Evolutionary conservation across 805 yeast genomes (phyloP), one percentile per base, ranked within the genome.

Genomic region (Saturnispora diversa): DNA sequence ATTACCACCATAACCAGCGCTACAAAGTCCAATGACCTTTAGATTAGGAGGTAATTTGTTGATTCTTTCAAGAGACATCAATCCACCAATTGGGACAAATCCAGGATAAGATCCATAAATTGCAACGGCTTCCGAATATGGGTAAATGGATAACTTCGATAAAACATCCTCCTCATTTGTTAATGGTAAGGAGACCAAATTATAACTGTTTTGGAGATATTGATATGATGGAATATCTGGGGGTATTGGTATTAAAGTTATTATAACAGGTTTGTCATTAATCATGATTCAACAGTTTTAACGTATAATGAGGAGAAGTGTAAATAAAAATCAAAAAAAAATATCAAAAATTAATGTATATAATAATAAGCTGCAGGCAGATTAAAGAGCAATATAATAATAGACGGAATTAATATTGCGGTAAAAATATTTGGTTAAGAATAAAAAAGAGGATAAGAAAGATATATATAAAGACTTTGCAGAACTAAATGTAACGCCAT

Each of bases 81-180:
- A 59, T 15, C 77, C 71, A 10, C 75, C 71, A 19, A 70, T 46
- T 24, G 59, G 52, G 13, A 59, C 44, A 47, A 74, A 65, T 25
- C 82, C 69, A 31, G 64, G 49, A 72, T 80, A 66, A 23, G 77
- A 70, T 11, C 70, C 73, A 54, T 70, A 69, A 40, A 78, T 66
- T 34, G 77, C 71, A 41, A 62, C 53, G 41, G 74, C 53, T 50
- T 69, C 48, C 35, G 58, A 31, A 41, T 48, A 45, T 47, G 68
- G 53, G 33, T 64, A 50, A 3, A 11, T 24, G 38, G 64, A 27
- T 47, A 73, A 59, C 47, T 72, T 74, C 8, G 47, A 44, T 5
- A 64, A 38, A 22, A 71, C 55, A 46, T 69, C 62, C 10, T 63
- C 66, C 32, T 59, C 51, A 5, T 74, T 58, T 6, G 72, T 56